These are phyloP conservation scores for Golubevia sp. DNA, from an alignment of 1,284 basidiomycete species.

Conservation along the genomic window DNA sequence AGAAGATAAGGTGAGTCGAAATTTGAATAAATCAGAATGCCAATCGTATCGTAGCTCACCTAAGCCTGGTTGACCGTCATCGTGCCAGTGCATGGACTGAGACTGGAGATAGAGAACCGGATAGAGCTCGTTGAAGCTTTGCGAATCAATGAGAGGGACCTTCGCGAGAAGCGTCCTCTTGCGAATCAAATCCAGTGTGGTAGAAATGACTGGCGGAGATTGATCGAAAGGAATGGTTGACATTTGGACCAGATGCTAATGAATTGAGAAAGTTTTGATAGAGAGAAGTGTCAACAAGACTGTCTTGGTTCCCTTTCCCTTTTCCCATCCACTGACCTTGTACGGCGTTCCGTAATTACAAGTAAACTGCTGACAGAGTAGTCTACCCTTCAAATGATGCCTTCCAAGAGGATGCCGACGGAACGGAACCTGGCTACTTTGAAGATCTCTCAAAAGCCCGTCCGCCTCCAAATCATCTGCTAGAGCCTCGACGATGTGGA, in stretches of 20 bases:
- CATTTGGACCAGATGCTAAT: slow-evolving; percentile 13
- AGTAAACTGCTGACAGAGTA: slow-evolving; percentile 38
- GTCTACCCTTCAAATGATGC: slow-evolving; percentile 12
- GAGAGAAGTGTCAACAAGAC: slow-evolving; percentile 15
- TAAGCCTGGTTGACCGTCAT: slow-evolving; percentile 38
- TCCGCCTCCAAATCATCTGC: slow-evolving; percentile 7
- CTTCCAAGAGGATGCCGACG: slow-evolving; percentile 21
- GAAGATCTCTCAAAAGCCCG: slow-evolving; percentile 1
- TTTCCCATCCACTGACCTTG: slow-evolving; percentile 13
- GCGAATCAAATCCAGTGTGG: neutral
- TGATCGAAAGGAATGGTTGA: slow-evolving; percentile 1
- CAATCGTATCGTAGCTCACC: neutral
- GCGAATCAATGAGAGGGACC: neutral
- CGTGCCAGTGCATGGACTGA: slow-evolving; percentile 36
- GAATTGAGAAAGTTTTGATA: slow-evolving; percentile 4
- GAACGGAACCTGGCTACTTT: slow-evolving; percentile 12
- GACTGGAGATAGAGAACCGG: slow-evolving; percentile 27
- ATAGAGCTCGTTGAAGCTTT: slow-evolving; percentile 37
- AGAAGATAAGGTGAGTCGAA: too few species aligned
- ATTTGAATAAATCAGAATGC: too few species aligned
- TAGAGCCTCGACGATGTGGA: slow-evolving; percentile 26
- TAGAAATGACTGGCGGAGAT: neutral
- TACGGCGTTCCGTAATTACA: slow-evolving; percentile 36
- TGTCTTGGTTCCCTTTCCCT: too few species aligned
- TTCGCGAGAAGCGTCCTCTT: slow-evolving; percentile 3